Conservation (phyloP, 177 flowering plant genomes). For the Vitis hybrid region DNA sequence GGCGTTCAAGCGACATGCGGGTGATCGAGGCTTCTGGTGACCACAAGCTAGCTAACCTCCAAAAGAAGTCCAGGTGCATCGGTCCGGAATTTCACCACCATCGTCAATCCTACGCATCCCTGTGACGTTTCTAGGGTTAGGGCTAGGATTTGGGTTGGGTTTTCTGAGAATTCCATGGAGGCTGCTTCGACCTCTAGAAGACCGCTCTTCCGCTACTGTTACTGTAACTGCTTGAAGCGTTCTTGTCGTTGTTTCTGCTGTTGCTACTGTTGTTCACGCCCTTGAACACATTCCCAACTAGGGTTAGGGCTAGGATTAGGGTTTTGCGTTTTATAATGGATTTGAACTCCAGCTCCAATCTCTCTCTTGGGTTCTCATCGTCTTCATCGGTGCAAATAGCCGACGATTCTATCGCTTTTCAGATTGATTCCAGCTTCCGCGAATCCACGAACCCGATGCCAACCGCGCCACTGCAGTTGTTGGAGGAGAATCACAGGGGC, state of each 20-base stretch:
- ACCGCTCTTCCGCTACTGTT: not conserved
- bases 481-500: slow-evolving; percentile 16
- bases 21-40: too few relatives aligned
- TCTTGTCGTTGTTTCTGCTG: not conserved
- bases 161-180: slow-evolving; percentile 2
- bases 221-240: not conserved
- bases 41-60: too few relatives aligned
- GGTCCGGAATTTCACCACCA: too few relatives aligned
- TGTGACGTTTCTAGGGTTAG: not conserved
- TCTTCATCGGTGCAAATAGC: slow-evolving; percentile 25
- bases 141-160: not conserved
- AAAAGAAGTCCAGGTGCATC: too few relatives aligned
- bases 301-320: too few relatives aligned
- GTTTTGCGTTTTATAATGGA: slow-evolving; percentile 16
- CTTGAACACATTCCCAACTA: too few relatives aligned
- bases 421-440: slow-evolving; percentile 30
- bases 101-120: not conserved
- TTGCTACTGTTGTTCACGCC: not conserved
- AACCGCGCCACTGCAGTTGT: slow-evolving; percentile 31
- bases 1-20: too few relatives aligned
- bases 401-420: slow-evolving; percentile 38
- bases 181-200: not conserved
- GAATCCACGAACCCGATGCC: slow-evolving; percentile 16
- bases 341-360: slow-evolving; percentile 23
- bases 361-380: slow-evolving; percentile 34